Evolutionary conservation across 2,329 filamentous ascomycete genomes (phyloP), one percentile per base, ranked within the genome.

Genomic region (Aplosporella prunicola): DNA sequence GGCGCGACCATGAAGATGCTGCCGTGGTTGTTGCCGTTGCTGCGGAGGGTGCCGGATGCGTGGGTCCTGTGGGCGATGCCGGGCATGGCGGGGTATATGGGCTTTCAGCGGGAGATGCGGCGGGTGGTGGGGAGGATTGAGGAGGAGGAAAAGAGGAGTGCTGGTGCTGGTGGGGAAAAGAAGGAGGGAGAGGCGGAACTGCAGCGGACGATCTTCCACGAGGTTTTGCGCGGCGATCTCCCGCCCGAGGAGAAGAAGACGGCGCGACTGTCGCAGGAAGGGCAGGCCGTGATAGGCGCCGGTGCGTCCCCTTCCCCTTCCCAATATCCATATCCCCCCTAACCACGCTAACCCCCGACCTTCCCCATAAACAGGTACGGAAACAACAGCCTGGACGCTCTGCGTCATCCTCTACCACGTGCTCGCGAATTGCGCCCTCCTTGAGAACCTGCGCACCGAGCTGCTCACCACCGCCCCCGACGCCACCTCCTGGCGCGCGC

Each of bases 311-410:
- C 9, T 16, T 2, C 15, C 27, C 18, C 13, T 10, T 49, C 2
- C 9, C 23, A 5, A 16, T 20, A 16, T 24, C 28, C 5, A 11
- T 28, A 9, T n/a, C n/a, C 33, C 13, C 28, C 14, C 28, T 17
- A 31, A 20, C 14, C 18, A 6, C 5, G 20, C 10, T 13, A 30
- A 23, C 22, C 17, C 20, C 23, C 60, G 1, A 46, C 55, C 9
- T 46, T 47, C 2, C 62, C 58, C 4, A n/a, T n/a, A n/a, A n/a
- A n/a, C n/a, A 63, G 37, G 60, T 3, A 60, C 56, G 9, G 53
- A 62, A 25, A 67, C 62, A 0, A 58, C 53, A 0, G 51, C 51
- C 9, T 53, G 52, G 45, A 48, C 54, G 41, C 20, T 68, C 13
- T 44, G 52, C 3, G 42, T 60, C 5, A 46, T 55, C 6, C 50